A percentile compares a stretch with the other conserved stretches of the same genome.
phyloP scores from a whole-genome alignment of 306 rosid genomes.

The Quercus berberidifolia region DNA sequence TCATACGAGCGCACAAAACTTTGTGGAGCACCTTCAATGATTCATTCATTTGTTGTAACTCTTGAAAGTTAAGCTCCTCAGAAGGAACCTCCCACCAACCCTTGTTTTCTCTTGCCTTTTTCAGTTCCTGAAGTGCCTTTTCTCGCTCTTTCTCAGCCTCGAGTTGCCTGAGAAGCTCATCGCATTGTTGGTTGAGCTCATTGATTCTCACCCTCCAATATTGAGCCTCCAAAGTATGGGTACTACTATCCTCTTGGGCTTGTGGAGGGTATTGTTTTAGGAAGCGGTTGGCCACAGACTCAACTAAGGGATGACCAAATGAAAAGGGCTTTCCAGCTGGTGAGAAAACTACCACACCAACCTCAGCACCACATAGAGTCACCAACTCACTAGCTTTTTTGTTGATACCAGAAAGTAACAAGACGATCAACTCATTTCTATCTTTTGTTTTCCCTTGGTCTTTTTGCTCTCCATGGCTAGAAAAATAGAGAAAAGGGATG shows the following conservation, averaged over 20 bases:
- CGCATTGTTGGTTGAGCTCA: slow-evolving; percentile 15
- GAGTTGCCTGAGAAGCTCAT: slow-evolving; percentile 9
- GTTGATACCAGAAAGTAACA: slow-evolving; percentile 43
- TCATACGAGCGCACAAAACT: background rate
- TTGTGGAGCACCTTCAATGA: slow-evolving; percentile 10
- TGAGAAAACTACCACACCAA: slow-evolving; percentile 44
- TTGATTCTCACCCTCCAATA: background rate
- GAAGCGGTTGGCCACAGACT: slow-evolving; percentile 23
- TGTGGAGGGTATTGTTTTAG: background rate
- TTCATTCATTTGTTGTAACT: slow-evolving; percentile 17
- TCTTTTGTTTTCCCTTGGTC: slow-evolving; percentile 28
- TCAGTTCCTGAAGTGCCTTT: slow-evolving; percentile 15
- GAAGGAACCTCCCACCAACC: slow-evolving; percentile 30
- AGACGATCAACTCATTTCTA: slow-evolving; percentile 45
- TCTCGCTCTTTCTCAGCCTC: slow-evolving; percentile 34
- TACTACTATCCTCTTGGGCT: background rate
- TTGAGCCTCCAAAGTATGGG: background rate
- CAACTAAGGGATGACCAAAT: slow-evolving; percentile 46
- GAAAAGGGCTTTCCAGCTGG: slow-evolving; percentile 44
- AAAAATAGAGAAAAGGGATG: background rate
- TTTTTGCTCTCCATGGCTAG: background rate
- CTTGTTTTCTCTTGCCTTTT: background rate
- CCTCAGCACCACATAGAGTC: slow-evolving; percentile 39
- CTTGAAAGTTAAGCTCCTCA: background rate
- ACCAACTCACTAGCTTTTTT: slow-evolving; percentile 67